Conservation (phyloP, 352 stramenopile species). For the Aphanomyces astaci region DNA sequence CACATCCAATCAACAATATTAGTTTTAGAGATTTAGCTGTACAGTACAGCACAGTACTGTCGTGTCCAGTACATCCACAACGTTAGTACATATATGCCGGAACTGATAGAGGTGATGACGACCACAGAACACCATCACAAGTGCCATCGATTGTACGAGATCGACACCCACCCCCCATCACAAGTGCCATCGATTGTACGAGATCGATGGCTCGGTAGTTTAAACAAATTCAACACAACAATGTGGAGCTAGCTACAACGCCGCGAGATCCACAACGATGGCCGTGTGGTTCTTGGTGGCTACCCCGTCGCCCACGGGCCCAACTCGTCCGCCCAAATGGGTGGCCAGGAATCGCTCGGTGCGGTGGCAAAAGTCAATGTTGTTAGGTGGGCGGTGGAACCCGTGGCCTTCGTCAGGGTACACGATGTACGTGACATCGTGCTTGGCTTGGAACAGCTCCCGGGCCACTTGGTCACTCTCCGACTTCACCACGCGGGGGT, state of each 20-base stretch:
- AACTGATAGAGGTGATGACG: too few species aligned
- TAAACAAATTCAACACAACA: too few species aligned
- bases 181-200: too few species aligned
- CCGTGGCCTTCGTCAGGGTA: slow-evolving; percentile 78
- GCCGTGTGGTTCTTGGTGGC: slow-evolving; percentile 31
- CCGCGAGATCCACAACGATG: slow-evolving; percentile 30
- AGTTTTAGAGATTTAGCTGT: too few species aligned
- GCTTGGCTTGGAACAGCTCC: slow-evolving; percentile 51
- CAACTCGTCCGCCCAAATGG: slow-evolving; percentile 30
- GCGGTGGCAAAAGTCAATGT: slow-evolving; percentile 52
- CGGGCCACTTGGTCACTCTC: slow-evolving; percentile 73
- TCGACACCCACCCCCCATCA: too few species aligned
- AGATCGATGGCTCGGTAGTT: too few species aligned
- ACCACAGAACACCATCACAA: too few species aligned
- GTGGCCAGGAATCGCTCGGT: slow-evolving; percentile 33
- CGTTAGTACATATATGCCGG: too few species aligned
- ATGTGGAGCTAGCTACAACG: slow-evolving; percentile 24
- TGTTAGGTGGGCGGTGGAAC: slow-evolving; percentile 55
- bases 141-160: too few species aligned
- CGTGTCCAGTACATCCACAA: too few species aligned
- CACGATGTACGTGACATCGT: slow-evolving; percentile 70
- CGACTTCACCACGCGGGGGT: slow-evolving; percentile 61
- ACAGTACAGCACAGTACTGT: too few species aligned
- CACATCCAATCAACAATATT: too few species aligned
- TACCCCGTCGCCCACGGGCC: slow-evolving; percentile 25